These are phyloP conservation scores for Auricularia auricula-judae DNA, from an alignment of 768 basidiomycete species.

Conservation along the genomic window DNA sequence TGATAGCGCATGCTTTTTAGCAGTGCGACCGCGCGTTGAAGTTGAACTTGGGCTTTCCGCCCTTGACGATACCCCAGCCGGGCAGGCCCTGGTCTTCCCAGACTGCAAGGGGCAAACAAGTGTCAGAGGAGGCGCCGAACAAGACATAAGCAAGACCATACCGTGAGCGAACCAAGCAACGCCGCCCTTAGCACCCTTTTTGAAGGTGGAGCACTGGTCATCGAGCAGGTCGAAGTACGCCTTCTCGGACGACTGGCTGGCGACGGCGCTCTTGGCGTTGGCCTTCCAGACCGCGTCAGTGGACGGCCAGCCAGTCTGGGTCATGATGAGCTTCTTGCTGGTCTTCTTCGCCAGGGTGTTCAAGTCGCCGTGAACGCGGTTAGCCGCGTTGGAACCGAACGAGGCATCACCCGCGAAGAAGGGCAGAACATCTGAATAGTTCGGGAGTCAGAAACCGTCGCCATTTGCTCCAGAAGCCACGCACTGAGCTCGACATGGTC, in stretches of 20 bases:
- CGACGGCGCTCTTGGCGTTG: conserved; percentile 10
- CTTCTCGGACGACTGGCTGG: conserved; percentile 8
- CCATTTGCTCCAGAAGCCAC: background rate
- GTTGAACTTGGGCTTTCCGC: background rate
- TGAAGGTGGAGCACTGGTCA: conserved; percentile 8
- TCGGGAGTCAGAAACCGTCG: background rate
- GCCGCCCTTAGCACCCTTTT: conserved; percentile 6
- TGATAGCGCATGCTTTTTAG: background rate
- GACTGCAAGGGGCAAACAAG: background rate
- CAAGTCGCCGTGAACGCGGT: background rate
- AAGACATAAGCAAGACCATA: background rate
- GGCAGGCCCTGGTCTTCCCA: background rate
- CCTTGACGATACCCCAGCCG: background rate
- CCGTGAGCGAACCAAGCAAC: conserved; percentile 2
- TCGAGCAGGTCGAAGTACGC: conserved; percentile 12
- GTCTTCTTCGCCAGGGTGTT: background rate
- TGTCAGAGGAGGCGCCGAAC: background rate
- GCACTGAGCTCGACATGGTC: conserved; percentile 9
- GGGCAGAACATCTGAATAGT: conserved; percentile 4
- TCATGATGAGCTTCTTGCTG: conserved; percentile 1
- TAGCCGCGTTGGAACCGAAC: conserved; percentile 2
- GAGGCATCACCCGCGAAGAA: conserved; percentile 9
- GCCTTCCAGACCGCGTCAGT: conserved; percentile 11
- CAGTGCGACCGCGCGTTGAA: background rate
- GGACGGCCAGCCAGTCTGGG: conserved; percentile 12